phyloP scores from a whole-genome alignment of 1,284 basidiomycete species.

The Pholiota adiposa region DNA sequence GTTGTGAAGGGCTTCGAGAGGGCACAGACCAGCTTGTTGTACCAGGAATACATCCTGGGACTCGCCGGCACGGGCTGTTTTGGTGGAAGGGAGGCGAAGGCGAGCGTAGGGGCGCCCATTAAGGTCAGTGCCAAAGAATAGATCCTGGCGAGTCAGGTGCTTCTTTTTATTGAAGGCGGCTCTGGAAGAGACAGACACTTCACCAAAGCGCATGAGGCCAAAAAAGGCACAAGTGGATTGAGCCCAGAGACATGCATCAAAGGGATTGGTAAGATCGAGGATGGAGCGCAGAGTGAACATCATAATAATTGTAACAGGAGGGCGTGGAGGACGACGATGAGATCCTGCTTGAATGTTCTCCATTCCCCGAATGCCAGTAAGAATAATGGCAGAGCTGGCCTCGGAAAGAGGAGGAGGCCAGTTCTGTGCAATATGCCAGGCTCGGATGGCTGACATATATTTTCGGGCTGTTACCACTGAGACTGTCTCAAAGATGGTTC shows the following conservation, averaged over 20 bases:
- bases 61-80: conserved; percentile 38
- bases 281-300: conserved; percentile 22
- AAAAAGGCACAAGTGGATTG: conserved; percentile 38
- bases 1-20: conserved; percentile 33
- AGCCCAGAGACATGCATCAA: conserved; percentile 42
- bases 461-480: conserved; percentile 28
- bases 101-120: conserved; percentile 27
- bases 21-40: conserved; percentile 29
- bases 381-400: neutral
- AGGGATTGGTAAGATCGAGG: conserved; percentile 29
- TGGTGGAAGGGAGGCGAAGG: conserved; percentile 34
- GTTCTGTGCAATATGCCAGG: conserved; percentile 43
- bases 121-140: conserved; percentile 21
- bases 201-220: conserved; percentile 41
- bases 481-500: conserved; percentile 32
- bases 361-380: conserved; percentile 28
- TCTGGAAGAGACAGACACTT: conserved; percentile 31
- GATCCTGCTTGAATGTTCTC: conserved; percentile 23
- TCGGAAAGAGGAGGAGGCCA: conserved; percentile 34
- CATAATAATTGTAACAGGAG: conserved; percentile 36
- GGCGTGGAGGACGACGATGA: conserved; percentile 24
- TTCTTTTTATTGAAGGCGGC: conserved; percentile 20
- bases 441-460: conserved; percentile 38
- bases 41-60: conserved; percentile 32
- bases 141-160: conserved; percentile 29